Conservation (phyloP, 768 basidiomycete species). For the Boletus vermiculosoides region DNA sequence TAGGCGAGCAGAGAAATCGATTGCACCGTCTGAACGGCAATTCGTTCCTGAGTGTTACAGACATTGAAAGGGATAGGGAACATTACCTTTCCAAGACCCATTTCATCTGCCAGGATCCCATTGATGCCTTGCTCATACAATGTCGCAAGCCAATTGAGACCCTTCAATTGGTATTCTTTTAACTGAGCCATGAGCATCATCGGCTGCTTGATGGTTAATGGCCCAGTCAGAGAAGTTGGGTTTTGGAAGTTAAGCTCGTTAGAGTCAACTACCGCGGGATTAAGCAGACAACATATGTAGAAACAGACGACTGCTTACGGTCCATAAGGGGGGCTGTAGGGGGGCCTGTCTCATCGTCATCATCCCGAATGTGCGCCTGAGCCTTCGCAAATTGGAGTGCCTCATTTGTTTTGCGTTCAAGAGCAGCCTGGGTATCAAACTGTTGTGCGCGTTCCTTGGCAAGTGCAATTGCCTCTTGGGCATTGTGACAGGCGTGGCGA, state of each 20-base stretch:
- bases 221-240: constrained; percentile 84
- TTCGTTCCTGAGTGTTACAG: not conserved
- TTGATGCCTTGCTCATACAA: constrained; percentile 99
- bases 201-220: constrained; percentile 85
- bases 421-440: constrained; percentile 82
- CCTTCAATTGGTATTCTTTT: constrained; percentile 98
- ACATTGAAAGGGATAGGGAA: constrained; percentile 9
- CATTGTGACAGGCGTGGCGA: constrained; percentile 82
- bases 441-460: constrained; percentile 77
- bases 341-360: constrained; percentile 38
- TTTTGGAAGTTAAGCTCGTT: constrained; percentile 99
- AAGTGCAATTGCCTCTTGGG: constrained; percentile 81
- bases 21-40: constrained; percentile 76
- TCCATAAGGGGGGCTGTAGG: constrained; percentile 60
- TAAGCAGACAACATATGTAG: constrained; percentile 1
- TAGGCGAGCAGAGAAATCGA: constrained; percentile 95
- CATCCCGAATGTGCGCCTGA: constrained; percentile 42
- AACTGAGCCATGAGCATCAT: constrained; percentile 94
- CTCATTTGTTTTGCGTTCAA: constrained; percentile 79
- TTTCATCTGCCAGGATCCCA: constrained; percentile 98
- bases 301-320: constrained; percentile 45
- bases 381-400: constrained; percentile 66
- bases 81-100: constrained; percentile 88
- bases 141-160: constrained; percentile 96
- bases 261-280: constrained; percentile 66